These are phyloP conservation scores for Mortierella sp. DNA, from an alignment of 371 early-diverging fungal species.

Conservation along the genomic window DNA sequence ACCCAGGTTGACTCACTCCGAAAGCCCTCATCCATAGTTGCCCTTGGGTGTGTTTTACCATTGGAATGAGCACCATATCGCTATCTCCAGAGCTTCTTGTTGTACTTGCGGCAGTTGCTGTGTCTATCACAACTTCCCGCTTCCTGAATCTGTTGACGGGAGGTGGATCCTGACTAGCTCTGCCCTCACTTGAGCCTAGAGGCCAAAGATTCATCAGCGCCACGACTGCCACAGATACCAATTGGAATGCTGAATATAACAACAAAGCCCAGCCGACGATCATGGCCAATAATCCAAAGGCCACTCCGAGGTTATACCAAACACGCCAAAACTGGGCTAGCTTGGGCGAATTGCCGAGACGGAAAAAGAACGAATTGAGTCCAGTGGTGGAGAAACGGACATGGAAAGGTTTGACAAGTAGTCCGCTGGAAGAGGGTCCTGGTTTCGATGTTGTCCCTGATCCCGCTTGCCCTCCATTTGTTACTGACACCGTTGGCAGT, in stretches of 20 bases:
- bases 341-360: conserved; percentile 62
- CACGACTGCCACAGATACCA: conserved; percentile 37
- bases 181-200: background rate
- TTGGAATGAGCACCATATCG: conserved; percentile 72
- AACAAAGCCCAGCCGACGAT: conserved; percentile 67
- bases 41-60: conserved; percentile 56
- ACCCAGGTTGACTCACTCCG: too few relatives aligned
- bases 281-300: conserved; percentile 67
- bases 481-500: conserved; percentile 25
- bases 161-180: background rate
- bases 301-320: conserved; percentile 73
- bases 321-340: conserved; percentile 66
- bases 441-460: conserved; percentile 22
- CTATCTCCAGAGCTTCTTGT: background rate
- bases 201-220: conserved; percentile 22
- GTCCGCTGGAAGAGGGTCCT: conserved; percentile 21
- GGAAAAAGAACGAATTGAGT: conserved; percentile 65
- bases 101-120: background rate
- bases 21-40: background rate
- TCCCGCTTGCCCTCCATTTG: conserved; percentile 12
- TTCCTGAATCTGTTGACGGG: conserved; percentile 27
- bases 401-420: conserved; percentile 63
- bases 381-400: conserved; percentile 73
- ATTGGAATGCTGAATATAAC: conserved; percentile 63
- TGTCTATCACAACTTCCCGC: conserved; percentile 17